Base-by-base conservation (phyloP, 179 eudicot genomes). In the Nepenthes alata region DNA sequence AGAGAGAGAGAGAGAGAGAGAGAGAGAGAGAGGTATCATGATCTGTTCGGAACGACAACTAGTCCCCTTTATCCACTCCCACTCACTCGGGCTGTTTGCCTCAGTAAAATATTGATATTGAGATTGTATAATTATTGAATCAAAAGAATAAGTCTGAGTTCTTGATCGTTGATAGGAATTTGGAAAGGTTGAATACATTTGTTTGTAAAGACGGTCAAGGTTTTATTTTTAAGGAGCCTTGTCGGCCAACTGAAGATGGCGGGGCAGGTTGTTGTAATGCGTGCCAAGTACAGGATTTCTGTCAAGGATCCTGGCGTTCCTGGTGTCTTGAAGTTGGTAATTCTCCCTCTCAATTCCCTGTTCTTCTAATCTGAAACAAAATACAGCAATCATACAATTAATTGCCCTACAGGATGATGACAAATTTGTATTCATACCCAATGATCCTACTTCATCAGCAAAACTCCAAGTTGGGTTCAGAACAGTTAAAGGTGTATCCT, bases 281-380 rank as follows among this genome's bases (percentile, higher is more conserved):
- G 85, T 37, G 95, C 76, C 52, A 91, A 82, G 81, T 80, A 81
- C 62, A 91, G 86, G 65, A 53, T 81, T 7, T n/a, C 79, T 3
- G 60, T 78, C 39, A 91, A 89, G 73, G 83, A 75, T 39, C 76
- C 96, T n/a, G 95, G 91, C 14, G 57, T 70, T 25, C 79, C 89
- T 35, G 98, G 98, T 12, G 61, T 78, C 8, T 62, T 91, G 67
- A 75, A 73, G 41, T 53, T 91, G 87, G 96, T 91, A 77, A 41
- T 50, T 25, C 35, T 36, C n/a, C 14, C 13, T 54, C 55, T 52
- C 7, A 41, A 4, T 25, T 10, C 35, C 52, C 35, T 8, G 4
- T 58, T 60, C 53, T 53, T 5, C 14, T 68, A 59, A n/a, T 38
- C 14, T 63, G 37, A 13, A 6, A 35, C 6, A 44, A 9, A 13